phyloP scores from a whole-genome alignment of 768 basidiomycete genomes.

The Suillus spraguei region DNA sequence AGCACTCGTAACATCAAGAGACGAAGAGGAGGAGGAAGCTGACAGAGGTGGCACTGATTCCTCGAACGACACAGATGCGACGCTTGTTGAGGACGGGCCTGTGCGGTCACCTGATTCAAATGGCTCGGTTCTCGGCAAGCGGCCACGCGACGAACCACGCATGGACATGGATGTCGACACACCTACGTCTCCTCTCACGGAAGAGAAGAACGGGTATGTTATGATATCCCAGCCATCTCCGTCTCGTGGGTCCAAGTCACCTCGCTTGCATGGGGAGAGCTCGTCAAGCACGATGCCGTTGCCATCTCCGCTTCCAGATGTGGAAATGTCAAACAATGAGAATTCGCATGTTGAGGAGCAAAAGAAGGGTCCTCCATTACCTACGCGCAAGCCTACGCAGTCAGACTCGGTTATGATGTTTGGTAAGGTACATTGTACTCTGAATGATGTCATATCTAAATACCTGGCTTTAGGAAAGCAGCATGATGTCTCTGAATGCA shows the following conservation, averaged over 20 bases:
- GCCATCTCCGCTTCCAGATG: conserved; percentile 30
- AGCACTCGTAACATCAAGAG: conserved; percentile 86
- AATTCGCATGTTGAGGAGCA: conserved; percentile 25
- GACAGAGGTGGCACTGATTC: conserved; percentile 76
- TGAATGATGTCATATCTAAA: conserved; percentile 5
- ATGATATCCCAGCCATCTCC: conserved; percentile 41
- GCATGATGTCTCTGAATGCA: conserved; percentile 97
- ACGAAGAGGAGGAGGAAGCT: conserved; percentile 84
- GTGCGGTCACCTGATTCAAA: conserved; percentile 41
- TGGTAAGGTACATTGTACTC: conserved; percentile 47
- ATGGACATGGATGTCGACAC: conserved; percentile 56
- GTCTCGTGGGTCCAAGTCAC: conserved; percentile 38
- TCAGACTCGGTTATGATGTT: conserved; percentile 90
- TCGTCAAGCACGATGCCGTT: conserved; percentile 33
- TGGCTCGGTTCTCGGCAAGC: conserved; percentile 69
- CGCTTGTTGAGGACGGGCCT: conserved; percentile 77
- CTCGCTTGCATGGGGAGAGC: conserved; percentile 31
- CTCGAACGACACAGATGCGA: conserved; percentile 87
- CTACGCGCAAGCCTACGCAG: conserved; percentile 52
- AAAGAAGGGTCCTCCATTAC: conserved; percentile 56
- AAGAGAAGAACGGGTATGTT: conserved; percentile 47
- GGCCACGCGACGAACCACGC: conserved; percentile 51
- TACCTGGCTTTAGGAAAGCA: conserved; percentile 67
- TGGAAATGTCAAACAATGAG: conserved; percentile 28
- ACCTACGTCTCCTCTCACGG: conserved; percentile 32